Percentiles rank a stretch among this genome's conserved stretches.
Conservation (phyloP, 805 yeast species). For the Lipomyces sp. region DNA sequence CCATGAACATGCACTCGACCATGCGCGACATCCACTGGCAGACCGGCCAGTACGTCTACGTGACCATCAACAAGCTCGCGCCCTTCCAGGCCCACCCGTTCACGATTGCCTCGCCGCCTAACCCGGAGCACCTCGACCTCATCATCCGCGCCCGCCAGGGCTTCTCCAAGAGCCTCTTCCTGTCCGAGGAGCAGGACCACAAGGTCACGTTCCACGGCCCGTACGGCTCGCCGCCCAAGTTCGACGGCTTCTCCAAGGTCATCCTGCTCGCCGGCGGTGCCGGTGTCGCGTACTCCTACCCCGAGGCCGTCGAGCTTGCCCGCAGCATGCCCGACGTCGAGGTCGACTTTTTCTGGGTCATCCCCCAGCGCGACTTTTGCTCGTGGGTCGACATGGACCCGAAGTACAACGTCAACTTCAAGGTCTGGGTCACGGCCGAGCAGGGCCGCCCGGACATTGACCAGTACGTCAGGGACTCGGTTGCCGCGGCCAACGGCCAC, state of each 20-base stretch:
- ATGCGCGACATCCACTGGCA: slow-evolving; percentile 30
- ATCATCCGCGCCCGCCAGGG: slow-evolving; percentile 37
- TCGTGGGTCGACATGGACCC: slow-evolving; percentile 34
- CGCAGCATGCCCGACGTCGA: slow-evolving; percentile 20
- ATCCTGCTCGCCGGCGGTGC: slow-evolving; percentile 38
- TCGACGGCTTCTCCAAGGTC: slow-evolving; percentile 27
- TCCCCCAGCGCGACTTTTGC: slow-evolving; percentile 33
- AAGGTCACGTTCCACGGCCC: slow-evolving; percentile 31
- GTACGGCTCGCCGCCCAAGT: slow-evolving; percentile 29
- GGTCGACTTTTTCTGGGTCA: slow-evolving; percentile 35
- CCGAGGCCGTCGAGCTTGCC: slow-evolving; percentile 29
- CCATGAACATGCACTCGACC: slow-evolving; percentile 26
- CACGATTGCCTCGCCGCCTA: slow-evolving; percentile 30
- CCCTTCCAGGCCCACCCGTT: slow-evolving; percentile 30
- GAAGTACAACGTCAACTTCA: slow-evolving; percentile 28
- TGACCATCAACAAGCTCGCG: slow-evolving; percentile 28
- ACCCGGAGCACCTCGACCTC: slow-evolving; percentile 30
- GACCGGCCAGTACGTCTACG: slow-evolving; percentile 30
- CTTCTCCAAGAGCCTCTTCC: slow-evolving; percentile 32
- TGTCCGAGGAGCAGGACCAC: slow-evolving; percentile 26
- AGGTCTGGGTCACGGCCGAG: slow-evolving; percentile 36
- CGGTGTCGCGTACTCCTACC: slow-evolving; percentile 37
- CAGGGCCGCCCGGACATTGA: slow-evolving; percentile 36
- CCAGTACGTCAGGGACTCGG: slow-evolving; percentile 26
- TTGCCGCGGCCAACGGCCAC: slow-evolving; percentile 24